These are phyloP conservation scores for Torulaspora gathmanii DNA, from an alignment of 805 yeast genomes.

Conservation along the genomic window DNA sequence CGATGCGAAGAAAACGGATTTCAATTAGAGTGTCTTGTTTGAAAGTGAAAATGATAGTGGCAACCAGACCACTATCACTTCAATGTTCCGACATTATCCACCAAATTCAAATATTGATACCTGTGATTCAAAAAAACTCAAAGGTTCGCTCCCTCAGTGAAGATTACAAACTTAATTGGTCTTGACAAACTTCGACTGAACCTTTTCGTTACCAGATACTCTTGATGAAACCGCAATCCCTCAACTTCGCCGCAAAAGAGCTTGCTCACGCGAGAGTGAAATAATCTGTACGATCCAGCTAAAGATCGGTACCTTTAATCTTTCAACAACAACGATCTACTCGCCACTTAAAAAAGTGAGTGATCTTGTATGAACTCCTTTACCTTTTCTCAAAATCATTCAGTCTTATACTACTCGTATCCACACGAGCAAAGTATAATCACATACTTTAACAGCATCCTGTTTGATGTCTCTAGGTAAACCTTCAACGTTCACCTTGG, in stretches of 20 bases:
- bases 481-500: constrained; percentile 80
- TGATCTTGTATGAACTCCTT: background rate
- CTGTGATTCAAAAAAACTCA: background rate
- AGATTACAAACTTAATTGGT: constrained; percentile 35
- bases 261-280: too few relatives aligned
- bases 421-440: constrained; percentile 15
- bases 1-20: background rate
- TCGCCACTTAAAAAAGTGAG: background rate
- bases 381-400: constrained; percentile 2
- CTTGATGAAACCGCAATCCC: background rate
- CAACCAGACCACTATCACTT: background rate
- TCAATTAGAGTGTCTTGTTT: background rate
- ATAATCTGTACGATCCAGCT: too few relatives aligned
- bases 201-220: background rate
- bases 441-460: constrained; percentile 82
- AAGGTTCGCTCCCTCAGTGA: constrained; percentile 12
- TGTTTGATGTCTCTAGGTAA: constrained; percentile 82
- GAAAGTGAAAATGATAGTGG: too few relatives aligned
- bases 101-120: background rate
- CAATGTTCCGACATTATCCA: background rate
- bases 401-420: constrained; percentile 10
- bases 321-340: background rate
- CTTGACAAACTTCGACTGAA: constrained; percentile 14
- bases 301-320: background rate
- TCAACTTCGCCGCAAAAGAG: too few relatives aligned